Evolutionary conservation across 2,329 filamentous ascomycete species (phyloP), one percentile per base, ranked within the genome.

Genomic region (Ophiostoma pallidulum): DNA sequence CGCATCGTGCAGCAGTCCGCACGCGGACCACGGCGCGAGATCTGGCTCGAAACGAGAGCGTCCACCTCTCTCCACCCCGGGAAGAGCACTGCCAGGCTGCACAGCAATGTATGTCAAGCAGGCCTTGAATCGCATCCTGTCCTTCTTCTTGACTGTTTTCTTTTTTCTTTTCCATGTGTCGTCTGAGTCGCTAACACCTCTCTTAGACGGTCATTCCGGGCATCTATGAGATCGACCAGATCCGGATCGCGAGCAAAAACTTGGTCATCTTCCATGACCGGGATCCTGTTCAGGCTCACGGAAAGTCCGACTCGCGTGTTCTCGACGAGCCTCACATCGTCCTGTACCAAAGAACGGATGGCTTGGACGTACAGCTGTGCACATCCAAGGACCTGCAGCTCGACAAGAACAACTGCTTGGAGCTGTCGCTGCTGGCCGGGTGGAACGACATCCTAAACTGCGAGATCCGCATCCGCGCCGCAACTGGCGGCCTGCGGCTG

Each of bases 401-500:
- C 5, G 86, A 94, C 60, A 82, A 82, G 55, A 81, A 82, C 57
- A 86, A 86, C 49, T 81, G 78, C 1, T 70, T 97, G 0, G 86
- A 94, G 50, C 68, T 98, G 18, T 73, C 80, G 43, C 65, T 95
- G 12, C 69, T 69, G 10, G 80, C 82, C 10, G 90, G 89, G 1
- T 84, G 83, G 75, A 94, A 95, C 59, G 65, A 80, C 3, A 69
- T 84, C 3, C 66, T 62, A 28, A 72, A 59, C 18, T 81, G 75
- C 45, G 78, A 82, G 45, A 63, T 86, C 29, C 73, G 77, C 29
- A 68, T 85, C 39, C 77, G 76, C 48, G 74, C 80, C 3, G 78
- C 78, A 1, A 85, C 81, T 0, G 81, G 80, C 12, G 82, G 82
- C 0, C 62, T 86, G 40, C 71, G 82, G 18, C 68, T 86, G 1